These are phyloP conservation scores for Echites panduratus DNA, from an alignment of 257 asterid species.

Conservation along the genomic window DNA sequence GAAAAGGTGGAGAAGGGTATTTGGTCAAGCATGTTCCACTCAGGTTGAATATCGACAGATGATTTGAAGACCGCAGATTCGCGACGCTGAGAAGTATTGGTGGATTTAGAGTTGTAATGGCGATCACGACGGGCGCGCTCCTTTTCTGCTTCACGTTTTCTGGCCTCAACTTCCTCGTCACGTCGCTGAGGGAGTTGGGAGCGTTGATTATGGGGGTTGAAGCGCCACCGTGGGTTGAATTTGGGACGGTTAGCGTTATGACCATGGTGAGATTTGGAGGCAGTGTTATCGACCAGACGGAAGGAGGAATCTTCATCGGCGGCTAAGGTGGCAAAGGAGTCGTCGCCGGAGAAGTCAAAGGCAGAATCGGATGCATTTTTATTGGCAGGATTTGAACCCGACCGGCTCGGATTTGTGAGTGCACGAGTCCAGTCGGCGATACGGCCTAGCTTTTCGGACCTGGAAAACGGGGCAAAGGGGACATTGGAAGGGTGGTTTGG, in stretches of 20 bases:
- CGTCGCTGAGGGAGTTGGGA: conserved; percentile 93
- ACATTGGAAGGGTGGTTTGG: conserved; percentile 59
- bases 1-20: conserved; percentile 93
- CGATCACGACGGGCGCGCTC: conserved; percentile 84
- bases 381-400: conserved; percentile 40
- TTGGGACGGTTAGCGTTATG: conserved; percentile 69
- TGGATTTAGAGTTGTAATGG: conserved; percentile 47
- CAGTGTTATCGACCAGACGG: conserved; percentile 70
- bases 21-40: conserved; percentile 98
- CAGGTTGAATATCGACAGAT: conserved; percentile 95
- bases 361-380: conserved; percentile 68
- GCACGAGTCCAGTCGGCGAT: conserved; percentile 93
- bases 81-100: conserved; percentile 43
- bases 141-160: conserved; percentile 85
- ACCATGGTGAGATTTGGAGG: conserved; percentile 67
- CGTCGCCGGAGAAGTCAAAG: conserved; percentile 91
- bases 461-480: conserved; percentile 96
- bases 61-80: conserved; percentile 83
- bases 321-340: conserved; percentile 75
- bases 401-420: conserved; percentile 40
- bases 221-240: conserved; percentile 80
- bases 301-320: conserved; percentile 86
- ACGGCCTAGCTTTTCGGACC: conserved; percentile 85
- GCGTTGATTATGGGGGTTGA: conserved; percentile 57
- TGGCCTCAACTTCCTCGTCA: conserved; percentile 86